Base-by-base conservation (phyloP, 768 basidiomycete species). In the Serendipita sp. region DNA sequence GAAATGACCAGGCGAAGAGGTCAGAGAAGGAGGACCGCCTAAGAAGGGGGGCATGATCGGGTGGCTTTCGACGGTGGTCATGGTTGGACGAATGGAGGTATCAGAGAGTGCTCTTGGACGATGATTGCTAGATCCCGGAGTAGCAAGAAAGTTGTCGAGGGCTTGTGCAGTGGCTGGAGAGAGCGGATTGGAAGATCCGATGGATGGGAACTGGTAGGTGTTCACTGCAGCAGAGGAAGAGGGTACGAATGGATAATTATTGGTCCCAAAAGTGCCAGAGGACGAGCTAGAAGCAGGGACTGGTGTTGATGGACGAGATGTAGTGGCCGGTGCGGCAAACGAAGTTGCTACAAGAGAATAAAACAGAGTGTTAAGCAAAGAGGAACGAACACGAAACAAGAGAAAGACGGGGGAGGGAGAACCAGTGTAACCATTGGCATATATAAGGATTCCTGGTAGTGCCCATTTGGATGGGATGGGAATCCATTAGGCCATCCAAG, bases 61-160 rank as follows among this genome's bases (percentile, higher is more conserved):
- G n/a, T 60, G 55, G 18, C 27, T 60, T 27, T 60, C 55, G 4
- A 60, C 55, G 27, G 55, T 34, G 34, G 55, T n/a, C 55, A 60
- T 60, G 33, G 34, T 34, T 3, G 55, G 55, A n/a, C 55, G 18
- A 33, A 60, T 34, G 34, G 55, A 60, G 8, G 55, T 60, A n/a
- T 60, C 55, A 5, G 55, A 60, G 34, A 60, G 55, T 31, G 55
- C 55, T 60, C 55, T 60, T 60, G 55, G 55, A n/a, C 55, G 18
- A n/a, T 10, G 55, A 29, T 60, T 60, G 8, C 27, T 37, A 34
- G 27, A 29, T 16, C 55, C 55, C 31, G 55, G 55, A 37, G 34
- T 27, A 10, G 27, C 55, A n/a, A 60, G 55, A 31, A 60, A 60
- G 55, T 10, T 60, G 10, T 60, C 55, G 18, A 52, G 31, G 6